Percentiles rank a stretch among this genome's conserved stretches.
Conservation (phyloP, 2,329 filamentous ascomycete genomes). For the Fusarium incarnatum region DNA sequence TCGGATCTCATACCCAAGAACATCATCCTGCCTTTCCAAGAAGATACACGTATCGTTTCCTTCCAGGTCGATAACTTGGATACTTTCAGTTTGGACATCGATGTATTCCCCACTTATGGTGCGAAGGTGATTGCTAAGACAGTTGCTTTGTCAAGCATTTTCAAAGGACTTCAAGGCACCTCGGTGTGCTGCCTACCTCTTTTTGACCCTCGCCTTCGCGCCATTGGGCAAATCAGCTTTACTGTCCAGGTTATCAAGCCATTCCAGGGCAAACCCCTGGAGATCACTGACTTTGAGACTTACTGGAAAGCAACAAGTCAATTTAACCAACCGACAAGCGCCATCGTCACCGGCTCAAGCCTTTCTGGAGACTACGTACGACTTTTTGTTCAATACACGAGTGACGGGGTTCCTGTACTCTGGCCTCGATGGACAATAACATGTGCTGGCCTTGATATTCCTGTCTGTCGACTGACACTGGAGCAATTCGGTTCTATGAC, state of each 20-base stretch:
- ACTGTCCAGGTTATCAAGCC: conserved; percentile 97
- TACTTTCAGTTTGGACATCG: conserved; percentile 94
- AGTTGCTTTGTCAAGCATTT: conserved; percentile 88
- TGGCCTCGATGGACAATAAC: conserved; percentile 87
- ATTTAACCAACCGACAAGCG: conserved; percentile 81
- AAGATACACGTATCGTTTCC: conserved; percentile 91
- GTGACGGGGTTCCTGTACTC: conserved; percentile 86
- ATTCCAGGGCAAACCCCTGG: conserved; percentile 89
- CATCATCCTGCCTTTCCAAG: conserved; percentile 93
- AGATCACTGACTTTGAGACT: conserved; percentile 98
- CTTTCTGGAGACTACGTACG: conserved; percentile 95
- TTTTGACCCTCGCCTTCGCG: conserved; percentile 89
- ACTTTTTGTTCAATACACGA: conserved; percentile 90
- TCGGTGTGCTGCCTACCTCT: conserved; percentile 86
- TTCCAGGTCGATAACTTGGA: conserved; percentile 97
- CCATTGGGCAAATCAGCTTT: conserved; percentile 94
- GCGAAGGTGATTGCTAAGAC: conserved; percentile 98
- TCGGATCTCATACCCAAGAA: conserved; percentile 97
- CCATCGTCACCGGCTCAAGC: conserved; percentile 93
- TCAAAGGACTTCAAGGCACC: conserved; percentile 79
- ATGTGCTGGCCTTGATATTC: conserved; percentile 81
- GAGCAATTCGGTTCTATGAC: conserved; percentile 74
- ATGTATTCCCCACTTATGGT: conserved; percentile 96
- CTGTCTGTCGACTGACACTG: conserved; percentile 81
- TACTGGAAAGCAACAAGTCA: conserved; percentile 99